These are phyloP conservation scores for Stereum hirsutum DNA, from an alignment of 1,284 basidiomycete species.

Conservation along the genomic window DNA sequence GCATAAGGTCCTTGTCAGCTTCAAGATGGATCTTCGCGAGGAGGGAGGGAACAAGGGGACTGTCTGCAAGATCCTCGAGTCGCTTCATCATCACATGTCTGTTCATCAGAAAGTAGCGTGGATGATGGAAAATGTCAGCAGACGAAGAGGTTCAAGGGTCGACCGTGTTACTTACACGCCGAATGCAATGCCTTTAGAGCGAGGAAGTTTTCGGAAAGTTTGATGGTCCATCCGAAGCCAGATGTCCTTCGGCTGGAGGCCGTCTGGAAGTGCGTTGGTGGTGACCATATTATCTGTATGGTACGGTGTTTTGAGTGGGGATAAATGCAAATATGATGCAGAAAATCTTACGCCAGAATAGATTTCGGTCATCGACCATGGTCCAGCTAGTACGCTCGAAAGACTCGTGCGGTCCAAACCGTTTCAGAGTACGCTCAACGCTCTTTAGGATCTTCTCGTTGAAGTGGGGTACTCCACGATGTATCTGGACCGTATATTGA, in stretches of 20 bases:
- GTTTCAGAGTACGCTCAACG: not conserved
- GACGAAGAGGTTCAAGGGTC: not conserved
- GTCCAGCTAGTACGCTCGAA: not conserved
- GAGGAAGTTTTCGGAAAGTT: not conserved
- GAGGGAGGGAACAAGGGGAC: not conserved
- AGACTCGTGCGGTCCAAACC: not conserved
- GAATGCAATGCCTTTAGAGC: not conserved
- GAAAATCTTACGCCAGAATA: not conserved
- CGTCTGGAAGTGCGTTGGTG: not conserved
- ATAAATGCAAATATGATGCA: no score
- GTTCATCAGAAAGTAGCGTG: not conserved
- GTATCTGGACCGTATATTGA: not conserved
- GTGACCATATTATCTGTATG: not conserved
- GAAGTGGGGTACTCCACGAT: not conserved
- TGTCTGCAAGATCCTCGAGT: not conserved
- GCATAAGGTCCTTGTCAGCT: conserved; percentile 1
- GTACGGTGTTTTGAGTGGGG: not conserved
- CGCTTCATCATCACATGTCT: not conserved
- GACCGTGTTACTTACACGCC: not conserved
- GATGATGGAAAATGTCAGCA: not conserved
- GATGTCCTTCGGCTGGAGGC: not conserved
- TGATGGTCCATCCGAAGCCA: not conserved
- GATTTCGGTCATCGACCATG: not conserved
- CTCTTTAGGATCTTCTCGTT: not conserved
- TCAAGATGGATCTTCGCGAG: not conserved